phyloP scores from a whole-genome alignment of 805 yeast species.

The Candida nonsorbophila region DNA sequence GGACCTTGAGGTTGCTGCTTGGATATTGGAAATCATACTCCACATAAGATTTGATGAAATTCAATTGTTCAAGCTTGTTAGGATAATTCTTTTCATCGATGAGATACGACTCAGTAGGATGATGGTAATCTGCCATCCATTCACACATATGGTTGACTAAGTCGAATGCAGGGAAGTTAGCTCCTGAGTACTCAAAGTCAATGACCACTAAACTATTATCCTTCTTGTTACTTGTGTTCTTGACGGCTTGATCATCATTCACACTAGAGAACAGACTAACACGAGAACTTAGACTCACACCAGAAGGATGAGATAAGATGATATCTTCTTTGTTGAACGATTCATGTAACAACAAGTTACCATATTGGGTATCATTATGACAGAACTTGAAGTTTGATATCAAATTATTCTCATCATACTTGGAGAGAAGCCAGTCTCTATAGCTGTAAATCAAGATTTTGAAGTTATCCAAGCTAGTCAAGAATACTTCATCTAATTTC shows the following conservation, averaged over 20 bases:
- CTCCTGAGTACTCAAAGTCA: slow-evolving; percentile 94
- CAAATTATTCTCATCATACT: slow-evolving; percentile 42
- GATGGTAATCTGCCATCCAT: slow-evolving; percentile 94
- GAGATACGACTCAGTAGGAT: slow-evolving; percentile 45
- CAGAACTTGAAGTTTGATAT: slow-evolving; percentile 65
- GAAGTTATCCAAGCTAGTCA: slow-evolving; percentile 47
- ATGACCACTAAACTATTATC: slow-evolving; percentile 74
- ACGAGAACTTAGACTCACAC: too few relatives aligned
- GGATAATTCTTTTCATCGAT: slow-evolving; percentile 63
- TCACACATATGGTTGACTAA: slow-evolving; percentile 91
- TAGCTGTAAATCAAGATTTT: slow-evolving; percentile 46
- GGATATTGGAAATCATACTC: slow-evolving; percentile 47
- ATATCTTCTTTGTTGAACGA: slow-evolving; percentile 48
- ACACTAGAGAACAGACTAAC: background rate
- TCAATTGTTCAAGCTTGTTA: slow-evolving; percentile 56
- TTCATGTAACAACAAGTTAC: slow-evolving; percentile 69
- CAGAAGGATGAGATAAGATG: slow-evolving; percentile 8
- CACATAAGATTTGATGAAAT: slow-evolving; percentile 73
- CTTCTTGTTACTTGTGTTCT: slow-evolving; percentile 24
- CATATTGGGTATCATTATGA: slow-evolving; percentile 96
- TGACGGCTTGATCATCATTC: slow-evolving; percentile 10
- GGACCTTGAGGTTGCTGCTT: slow-evolving; percentile 22
- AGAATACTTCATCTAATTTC: slow-evolving; percentile 32
- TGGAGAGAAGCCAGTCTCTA: slow-evolving; percentile 53
- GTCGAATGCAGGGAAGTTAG: slow-evolving; percentile 85